Evolutionary conservation across 768 basidiomycete species (phyloP), one percentile per base, ranked within the genome.

Genomic region (Xerocomus potaroensis): DNA sequence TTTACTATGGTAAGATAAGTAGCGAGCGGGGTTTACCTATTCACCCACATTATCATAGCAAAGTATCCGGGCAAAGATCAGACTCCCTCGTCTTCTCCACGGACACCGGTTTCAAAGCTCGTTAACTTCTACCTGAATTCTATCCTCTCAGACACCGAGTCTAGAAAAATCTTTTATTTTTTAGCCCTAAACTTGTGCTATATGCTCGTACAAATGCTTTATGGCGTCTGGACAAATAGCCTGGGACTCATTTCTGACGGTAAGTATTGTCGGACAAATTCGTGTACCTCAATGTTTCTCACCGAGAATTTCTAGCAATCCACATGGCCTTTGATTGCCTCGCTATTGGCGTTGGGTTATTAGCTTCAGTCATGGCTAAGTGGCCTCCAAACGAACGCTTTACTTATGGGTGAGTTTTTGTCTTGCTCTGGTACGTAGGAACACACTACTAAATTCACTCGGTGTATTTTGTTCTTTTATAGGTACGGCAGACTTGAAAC

Each of bases 261-360:
- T 95, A 53, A 57, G 79, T 60, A n/a, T 34, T 29, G 34, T 24
- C 4, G 16, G 23, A 15, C 9, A 15, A 12, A 15, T 33, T n/a
- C 11, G n/a, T n/a, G n/a, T n/a, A 6, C 24, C n/a, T 46, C 37
- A 24, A 15, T 34, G 23, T 41, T 10, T 43, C 48, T 41, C 52
- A 8, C 42, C 5, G 15, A 26, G 15, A 16, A 36, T 34, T n/a
- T 41, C 21, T 54, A 98, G 95, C 96, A 18, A 98, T 99, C 30
- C 96, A 99, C 62, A 99, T 98, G 96, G 91, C 92, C 10, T 99
- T 99, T 57, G 96, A 99, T 69, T 98, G 96, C 61, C 83, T 97
- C 79, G 95, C 95, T 1, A 91, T 99, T 42, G 92, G 83, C 0
- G 90, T 99, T 43, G 96, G 96, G 2, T 76, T 99, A 3, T 82